These are phyloP conservation scores for Aspergillus persii DNA, from an alignment of 2,329 filamentous ascomycete genomes.

Conservation along the genomic window DNA sequence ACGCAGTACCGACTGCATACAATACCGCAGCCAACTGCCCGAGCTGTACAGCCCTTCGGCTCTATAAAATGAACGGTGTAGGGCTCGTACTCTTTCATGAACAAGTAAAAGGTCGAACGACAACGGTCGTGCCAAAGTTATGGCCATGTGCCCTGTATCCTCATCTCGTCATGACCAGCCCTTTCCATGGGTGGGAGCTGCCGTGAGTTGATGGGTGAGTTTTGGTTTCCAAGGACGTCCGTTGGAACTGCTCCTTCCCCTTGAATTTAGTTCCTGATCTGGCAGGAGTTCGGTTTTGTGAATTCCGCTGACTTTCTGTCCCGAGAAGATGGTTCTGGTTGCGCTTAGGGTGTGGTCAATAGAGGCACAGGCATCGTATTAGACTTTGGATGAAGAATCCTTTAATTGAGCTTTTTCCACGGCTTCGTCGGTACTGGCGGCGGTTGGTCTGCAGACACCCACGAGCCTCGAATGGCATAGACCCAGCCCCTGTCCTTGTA, in stretches of 20 bases:
- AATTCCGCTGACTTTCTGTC: background rate
- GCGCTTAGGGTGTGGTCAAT: background rate
- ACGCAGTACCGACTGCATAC: background rate
- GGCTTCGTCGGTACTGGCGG: background rate
- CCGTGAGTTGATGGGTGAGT: background rate
- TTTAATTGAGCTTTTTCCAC: background rate
- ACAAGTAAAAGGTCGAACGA: no score
- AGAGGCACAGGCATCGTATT: background rate
- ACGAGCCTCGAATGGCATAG: background rate
- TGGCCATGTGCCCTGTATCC: background rate
- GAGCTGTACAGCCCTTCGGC: no score
- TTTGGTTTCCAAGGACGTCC: background rate
- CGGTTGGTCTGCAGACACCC: background rate
- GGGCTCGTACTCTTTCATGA: no score
- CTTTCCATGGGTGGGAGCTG: background rate
- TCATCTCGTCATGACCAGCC: background rate
- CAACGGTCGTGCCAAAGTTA: background rate
- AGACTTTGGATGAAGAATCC: background rate
- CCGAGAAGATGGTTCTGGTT: background rate
- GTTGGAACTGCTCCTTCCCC: background rate
- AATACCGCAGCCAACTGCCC: background rate
- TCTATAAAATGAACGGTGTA: no score
- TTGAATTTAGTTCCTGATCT: background rate
- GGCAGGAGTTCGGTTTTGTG: background rate
- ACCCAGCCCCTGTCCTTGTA: no score